phyloP scores from a whole-genome alignment of 306 rosid species.

The Canavalia ensiformis region DNA sequence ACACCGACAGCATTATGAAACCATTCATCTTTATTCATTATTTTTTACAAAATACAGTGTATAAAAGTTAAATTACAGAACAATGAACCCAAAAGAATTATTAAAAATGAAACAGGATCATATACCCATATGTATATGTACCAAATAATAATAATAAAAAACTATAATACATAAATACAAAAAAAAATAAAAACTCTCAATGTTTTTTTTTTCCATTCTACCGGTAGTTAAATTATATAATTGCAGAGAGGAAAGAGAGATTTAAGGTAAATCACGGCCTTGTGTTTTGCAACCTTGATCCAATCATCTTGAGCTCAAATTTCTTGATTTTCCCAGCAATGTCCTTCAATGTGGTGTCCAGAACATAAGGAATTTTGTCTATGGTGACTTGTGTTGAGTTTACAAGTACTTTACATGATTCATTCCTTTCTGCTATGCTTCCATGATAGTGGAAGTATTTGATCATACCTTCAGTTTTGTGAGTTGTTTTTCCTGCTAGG shows the following conservation, averaged over 20 bases:
- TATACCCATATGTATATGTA: slow-evolving; percentile 2
- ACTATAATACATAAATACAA: neutral
- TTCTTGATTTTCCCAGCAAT: slow-evolving; percentile 69
- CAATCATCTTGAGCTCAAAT: slow-evolving; percentile 86
- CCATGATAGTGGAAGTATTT: slow-evolving; percentile 87
- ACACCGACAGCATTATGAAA: slow-evolving; percentile 46
- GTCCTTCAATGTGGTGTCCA: slow-evolving; percentile 50
- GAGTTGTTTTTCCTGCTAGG: slow-evolving; percentile 68
- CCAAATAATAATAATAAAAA: neutral
- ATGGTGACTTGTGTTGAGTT: slow-evolving; percentile 49
- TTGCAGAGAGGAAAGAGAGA: neutral
- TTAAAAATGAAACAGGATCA: slow-evolving; percentile 22
- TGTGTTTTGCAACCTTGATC: slow-evolving; percentile 63
- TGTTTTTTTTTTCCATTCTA: slow-evolving; percentile 39
- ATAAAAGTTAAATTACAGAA: neutral
- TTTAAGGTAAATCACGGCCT: slow-evolving; percentile 52
- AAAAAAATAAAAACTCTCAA: slow-evolving; percentile 8
- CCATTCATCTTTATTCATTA: slow-evolving; percentile 36
- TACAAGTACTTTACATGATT: slow-evolving; percentile 65
- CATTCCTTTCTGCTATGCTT: slow-evolving; percentile 66
- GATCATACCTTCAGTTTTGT: slow-evolving; percentile 76
- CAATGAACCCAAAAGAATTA: slow-evolving; percentile 32
- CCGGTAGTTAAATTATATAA: slow-evolving; percentile 13
- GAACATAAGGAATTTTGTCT: slow-evolving; percentile 40
- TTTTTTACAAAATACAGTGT: slow-evolving; percentile 32